Base-by-base conservation (phyloP, 208 protist genomes). In the Crithidia brevicula region DNA sequence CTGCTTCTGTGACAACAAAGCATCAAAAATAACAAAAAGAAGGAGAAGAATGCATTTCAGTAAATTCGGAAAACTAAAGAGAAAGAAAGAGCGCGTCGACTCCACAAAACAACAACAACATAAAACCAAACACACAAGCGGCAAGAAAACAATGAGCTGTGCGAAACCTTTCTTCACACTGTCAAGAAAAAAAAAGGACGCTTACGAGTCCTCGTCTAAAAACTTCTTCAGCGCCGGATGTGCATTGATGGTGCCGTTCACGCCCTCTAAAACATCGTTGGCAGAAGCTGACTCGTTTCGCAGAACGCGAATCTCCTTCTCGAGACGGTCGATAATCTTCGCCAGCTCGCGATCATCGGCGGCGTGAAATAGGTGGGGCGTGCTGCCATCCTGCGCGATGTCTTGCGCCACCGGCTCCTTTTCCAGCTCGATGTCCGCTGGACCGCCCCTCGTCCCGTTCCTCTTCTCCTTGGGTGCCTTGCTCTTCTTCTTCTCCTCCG, bases 251-350 rank as follows among this genome's bases (percentile, higher is more conserved):
- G 51, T 46, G 40, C 31, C 68, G 16, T 56, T 28, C 38, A 52
- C 69, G 15, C 42, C 36, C 9, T 68, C 53, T 33, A 67, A 31
- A 22, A 67, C 58, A 9, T 16, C 15, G 33, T 49, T 62, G 7
- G 61, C 60, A 3, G 59, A 40, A 18, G 33, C 36, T 3, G 58
- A 57, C 53, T 57, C 69, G 27, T 3, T 54, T 18, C 52, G 67
- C 54, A 73, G 30, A 54, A 63, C 54, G 6, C 47, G n/a, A 33
- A 63, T 63, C 36, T 73, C 57, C 20, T 66, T 34, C 36, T 73
- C 50, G 30, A 68, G 45, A 13, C 59, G 27, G 23, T 53, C 62
- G 31, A 59, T 75, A 27, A 59, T 62, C 33, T 54, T 68, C 53
- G 50, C 51, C 30, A 62, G 53, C 34, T 52, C 56, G 0, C 56